phyloP scores from a whole-genome alignment of 176 grass and related monocot species.

The Musa beccarii region DNA sequence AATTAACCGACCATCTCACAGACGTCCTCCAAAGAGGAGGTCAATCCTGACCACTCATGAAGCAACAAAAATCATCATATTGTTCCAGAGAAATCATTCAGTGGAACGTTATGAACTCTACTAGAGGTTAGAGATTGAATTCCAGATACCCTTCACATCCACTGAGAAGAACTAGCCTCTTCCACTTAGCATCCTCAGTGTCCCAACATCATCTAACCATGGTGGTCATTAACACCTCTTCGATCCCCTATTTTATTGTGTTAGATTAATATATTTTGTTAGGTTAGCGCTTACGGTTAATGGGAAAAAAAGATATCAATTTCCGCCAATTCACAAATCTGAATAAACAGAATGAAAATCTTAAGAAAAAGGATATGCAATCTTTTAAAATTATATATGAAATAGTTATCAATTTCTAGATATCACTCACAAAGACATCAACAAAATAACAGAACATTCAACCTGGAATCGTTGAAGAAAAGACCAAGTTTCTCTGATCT shows the following conservation, averaged over 20 bases:
- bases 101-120: not conserved
- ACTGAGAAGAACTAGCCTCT: conserved; percentile 34
- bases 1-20: conserved; percentile 57
- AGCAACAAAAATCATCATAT: not conserved
- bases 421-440: no score
- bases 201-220: conserved; percentile 31
- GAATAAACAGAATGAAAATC: not conserved
- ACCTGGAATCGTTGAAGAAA: not conserved
- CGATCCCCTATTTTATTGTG: not conserved
- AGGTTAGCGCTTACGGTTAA: not conserved
- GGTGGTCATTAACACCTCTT: not conserved
- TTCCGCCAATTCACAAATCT: not conserved
- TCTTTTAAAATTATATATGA: no score
- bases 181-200: conserved; percentile 25
- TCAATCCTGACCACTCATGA: conserved; percentile 48
- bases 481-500: not conserved
- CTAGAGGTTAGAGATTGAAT: conserved; percentile 11
- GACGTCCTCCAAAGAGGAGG: conserved; percentile 64
- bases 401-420: no score
- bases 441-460: no score
- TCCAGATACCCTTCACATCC: conserved; percentile 38
- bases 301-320: not conserved
- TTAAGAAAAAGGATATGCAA: not conserved
- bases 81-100: not conserved
- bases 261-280: not conserved